These are phyloP conservation scores for Lentinula lateritia DNA, from an alignment of 768 basidiomycete genomes.

Conservation along the genomic window DNA sequence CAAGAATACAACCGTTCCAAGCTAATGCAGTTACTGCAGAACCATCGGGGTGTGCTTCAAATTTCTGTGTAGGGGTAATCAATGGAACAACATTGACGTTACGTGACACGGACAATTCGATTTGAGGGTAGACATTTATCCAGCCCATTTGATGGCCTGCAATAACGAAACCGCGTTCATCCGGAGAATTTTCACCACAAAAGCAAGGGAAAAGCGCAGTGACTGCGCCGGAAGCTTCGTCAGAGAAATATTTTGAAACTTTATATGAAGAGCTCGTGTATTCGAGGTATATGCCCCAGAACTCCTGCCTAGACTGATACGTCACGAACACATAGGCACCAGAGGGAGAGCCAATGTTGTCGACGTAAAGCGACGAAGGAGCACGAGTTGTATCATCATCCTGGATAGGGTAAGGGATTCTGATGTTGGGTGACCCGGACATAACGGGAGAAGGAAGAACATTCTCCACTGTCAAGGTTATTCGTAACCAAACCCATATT, in stretches of 20 bases:
- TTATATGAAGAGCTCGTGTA: conserved; percentile 20
- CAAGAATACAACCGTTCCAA: conserved; percentile 54
- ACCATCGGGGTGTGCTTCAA: conserved; percentile 63
- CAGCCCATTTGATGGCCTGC: conserved; percentile 63
- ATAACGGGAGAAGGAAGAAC: conserved; percentile 12
- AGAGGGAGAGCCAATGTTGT: conserved; percentile 18
- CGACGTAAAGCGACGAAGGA: conserved; percentile 19
- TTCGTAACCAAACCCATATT: conserved; percentile 49
- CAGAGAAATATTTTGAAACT: conserved; percentile 38
- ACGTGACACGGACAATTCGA: conserved; percentile 3
- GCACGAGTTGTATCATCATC: conserved; percentile 1
- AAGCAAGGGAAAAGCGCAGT: conserved; percentile 41
- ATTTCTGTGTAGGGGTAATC: conserved; percentile 35
- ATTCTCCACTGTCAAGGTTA: conserved; percentile 20
- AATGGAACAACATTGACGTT: conserved; percentile 7
- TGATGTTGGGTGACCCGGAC: conserved; percentile 18
- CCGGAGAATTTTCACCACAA: conserved; percentile 28
- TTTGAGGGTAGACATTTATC: conserved; percentile 57
- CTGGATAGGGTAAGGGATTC: conserved; percentile 30
- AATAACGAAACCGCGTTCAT: conserved; percentile 47
- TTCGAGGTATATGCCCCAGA: conserved; percentile 47
- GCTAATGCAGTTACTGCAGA: conserved; percentile 55
- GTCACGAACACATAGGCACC: conserved; percentile 46
- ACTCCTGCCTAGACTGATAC: conserved; percentile 41
- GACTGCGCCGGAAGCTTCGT: conserved; percentile 41